phyloP scores from a whole-genome alignment of 2,329 filamentous ascomycete species.

The Xylariales sp. region DNA sequence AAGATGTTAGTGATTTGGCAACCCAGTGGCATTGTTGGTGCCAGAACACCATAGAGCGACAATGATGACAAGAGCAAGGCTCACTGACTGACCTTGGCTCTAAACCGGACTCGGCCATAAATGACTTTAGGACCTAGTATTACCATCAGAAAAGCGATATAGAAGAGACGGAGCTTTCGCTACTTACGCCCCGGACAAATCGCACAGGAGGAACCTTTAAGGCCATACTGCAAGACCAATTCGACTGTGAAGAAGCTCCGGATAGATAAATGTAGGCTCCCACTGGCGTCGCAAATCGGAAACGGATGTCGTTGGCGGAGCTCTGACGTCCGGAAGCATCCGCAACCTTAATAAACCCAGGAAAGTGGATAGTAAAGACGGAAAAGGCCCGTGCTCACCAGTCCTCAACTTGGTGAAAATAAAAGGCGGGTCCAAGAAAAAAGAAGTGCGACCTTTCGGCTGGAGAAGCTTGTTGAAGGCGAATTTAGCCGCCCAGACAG shows the following conservation, averaged over 20 bases:
- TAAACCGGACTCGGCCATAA: slow-evolving; percentile 78
- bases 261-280: no score
- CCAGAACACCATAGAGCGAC: not conserved
- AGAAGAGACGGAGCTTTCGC: not conserved
- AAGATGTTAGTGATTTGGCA: no score
- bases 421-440: slow-evolving; percentile 6
- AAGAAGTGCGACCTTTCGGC: slow-evolving; percentile 5
- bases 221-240: slow-evolving; percentile 1
- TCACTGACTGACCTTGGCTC: slow-evolving; percentile 73
- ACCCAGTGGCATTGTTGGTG: not conserved
- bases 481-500: slow-evolving; percentile 9
- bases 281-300: no score
- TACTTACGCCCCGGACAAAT: slow-evolving; percentile 61
- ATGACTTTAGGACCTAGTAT: slow-evolving; percentile 74
- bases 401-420: not conserved
- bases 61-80: no score
- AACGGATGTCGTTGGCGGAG: no score
- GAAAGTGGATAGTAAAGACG: no score
- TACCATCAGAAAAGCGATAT: slow-evolving; percentile 12
- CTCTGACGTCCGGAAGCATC: no score
- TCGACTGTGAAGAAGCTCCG: not conserved
- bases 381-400: no score
- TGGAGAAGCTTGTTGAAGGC: not conserved
- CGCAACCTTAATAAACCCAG: no score
- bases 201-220: slow-evolving; percentile 15